A percentile compares a stretch with the other conserved stretches of the same genome.
Evolutionary conservation across 2,329 filamentous ascomycete species (phyloP).

Genomic region (Sclerotinia borealis): DNA sequence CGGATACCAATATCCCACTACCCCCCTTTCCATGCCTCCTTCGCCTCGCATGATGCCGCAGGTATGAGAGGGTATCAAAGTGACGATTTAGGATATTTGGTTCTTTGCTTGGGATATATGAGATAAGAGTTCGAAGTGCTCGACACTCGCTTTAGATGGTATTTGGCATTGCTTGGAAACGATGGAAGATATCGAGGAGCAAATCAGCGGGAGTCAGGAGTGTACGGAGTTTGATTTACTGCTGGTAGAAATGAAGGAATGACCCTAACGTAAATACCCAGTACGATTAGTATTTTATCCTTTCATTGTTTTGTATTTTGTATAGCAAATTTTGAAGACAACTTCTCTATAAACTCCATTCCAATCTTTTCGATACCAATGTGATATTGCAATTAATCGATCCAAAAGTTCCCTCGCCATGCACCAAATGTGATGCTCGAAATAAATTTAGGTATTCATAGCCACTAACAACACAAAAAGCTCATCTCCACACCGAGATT

Average conservation of each 20-base stretch:
- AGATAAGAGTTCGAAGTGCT: slow-evolving; percentile 32
- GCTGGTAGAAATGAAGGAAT: slow-evolving; percentile 12
- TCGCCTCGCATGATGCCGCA: slow-evolving; percentile 50
- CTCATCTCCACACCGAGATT: background rate
- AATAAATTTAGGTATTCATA: background rate
- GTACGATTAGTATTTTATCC: slow-evolving; percentile 11
- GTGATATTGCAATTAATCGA: background rate
- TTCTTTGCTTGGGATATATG: slow-evolving; percentile 12
- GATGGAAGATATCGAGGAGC: slow-evolving; percentile 17
- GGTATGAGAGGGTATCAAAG: slow-evolving; percentile 20
- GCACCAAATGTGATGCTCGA: background rate
- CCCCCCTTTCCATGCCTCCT: slow-evolving; percentile 66
- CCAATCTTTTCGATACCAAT: background rate
- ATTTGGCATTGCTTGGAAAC: slow-evolving; percentile 15
- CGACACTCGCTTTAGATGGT: slow-evolving; percentile 30
- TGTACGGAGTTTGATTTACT: slow-evolving; percentile 15
- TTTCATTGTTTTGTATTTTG: background rate
- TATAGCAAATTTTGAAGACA: slow-evolving; percentile 2
- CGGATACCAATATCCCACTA: slow-evolving; percentile 59
- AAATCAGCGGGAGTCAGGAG: slow-evolving; percentile 26
- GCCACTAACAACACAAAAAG: no score
- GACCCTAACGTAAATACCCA: slow-evolving; percentile 27
- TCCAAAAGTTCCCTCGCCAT: background rate
- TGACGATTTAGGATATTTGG: slow-evolving; percentile 13
- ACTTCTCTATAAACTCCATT: slow-evolving; percentile 2